Percentiles rank a stretch among this genome's conserved stretches.
Evolutionary conservation across 2,329 filamentous ascomycete genomes (phyloP).

Genomic region (Rhinocladiella similis): DNA sequence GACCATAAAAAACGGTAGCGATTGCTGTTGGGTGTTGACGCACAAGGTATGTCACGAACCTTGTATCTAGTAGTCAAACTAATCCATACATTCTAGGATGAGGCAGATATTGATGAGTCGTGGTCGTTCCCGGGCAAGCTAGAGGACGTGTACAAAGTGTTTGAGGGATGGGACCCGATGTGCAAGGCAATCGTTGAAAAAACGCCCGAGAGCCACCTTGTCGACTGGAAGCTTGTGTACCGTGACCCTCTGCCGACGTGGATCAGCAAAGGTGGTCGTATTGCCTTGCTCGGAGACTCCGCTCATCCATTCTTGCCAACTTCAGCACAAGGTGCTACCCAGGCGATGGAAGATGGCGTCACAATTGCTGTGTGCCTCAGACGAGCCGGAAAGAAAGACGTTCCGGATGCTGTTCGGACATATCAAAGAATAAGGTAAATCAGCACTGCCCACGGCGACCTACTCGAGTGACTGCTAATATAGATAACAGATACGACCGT

Average conservation of each 20-base stretch:
- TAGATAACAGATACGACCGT: slow-evolving; percentile 25
- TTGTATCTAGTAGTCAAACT: neutral
- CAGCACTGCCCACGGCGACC: neutral
- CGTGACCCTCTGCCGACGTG: slow-evolving; percentile 25
- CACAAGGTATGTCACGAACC: slow-evolving; percentile 17
- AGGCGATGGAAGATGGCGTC: slow-evolving; percentile 53
- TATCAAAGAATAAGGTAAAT: slow-evolving; percentile 24
- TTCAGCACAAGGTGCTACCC: slow-evolving; percentile 49
- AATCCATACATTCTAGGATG: slow-evolving; percentile 36
- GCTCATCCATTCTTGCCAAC: slow-evolving; percentile 54
- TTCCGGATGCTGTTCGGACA: slow-evolving; percentile 26
- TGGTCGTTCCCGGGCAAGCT: slow-evolving; percentile 48
- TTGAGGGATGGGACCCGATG: slow-evolving; percentile 54
- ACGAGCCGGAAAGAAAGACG: slow-evolving; percentile 28
- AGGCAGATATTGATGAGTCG: slow-evolving; percentile 53
- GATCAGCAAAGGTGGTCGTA: slow-evolving; percentile 43
- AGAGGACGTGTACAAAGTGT: slow-evolving; percentile 53
- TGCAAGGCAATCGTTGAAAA: slow-evolving; percentile 30
- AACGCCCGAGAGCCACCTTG: slow-evolving; percentile 26
- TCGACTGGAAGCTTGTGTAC: slow-evolving; percentile 26
- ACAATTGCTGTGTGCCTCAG: slow-evolving; percentile 47
- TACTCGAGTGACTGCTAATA: neutral
- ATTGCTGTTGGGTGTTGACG: slow-evolving; percentile 29
- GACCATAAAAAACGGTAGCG: slow-evolving; percentile 27
- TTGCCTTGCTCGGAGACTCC: slow-evolving; percentile 52